Evolutionary conservation across 352 stramenopile species (phyloP).

Genomic region (Thalassiosira livingstoniorum): DNA sequence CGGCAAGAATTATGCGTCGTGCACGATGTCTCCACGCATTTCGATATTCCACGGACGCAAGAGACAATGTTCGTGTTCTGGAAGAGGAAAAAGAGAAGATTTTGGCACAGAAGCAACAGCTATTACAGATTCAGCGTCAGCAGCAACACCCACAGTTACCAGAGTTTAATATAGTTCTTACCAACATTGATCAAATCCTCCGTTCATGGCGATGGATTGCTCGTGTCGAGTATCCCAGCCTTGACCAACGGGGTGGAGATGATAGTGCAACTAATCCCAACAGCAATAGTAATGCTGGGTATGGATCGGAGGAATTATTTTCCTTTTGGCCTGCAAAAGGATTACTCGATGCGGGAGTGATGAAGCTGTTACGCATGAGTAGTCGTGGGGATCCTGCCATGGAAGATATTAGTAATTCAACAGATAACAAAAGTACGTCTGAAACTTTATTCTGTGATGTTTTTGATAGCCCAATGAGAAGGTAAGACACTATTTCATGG

Average conservation of each 20-base stretch:
- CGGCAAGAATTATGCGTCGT: conserved; percentile 73
- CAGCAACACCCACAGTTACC: conserved; percentile 4
- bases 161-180: conserved; percentile 31
- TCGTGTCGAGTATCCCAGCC: conserved; percentile 67
- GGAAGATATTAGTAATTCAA: conserved; percentile 41
- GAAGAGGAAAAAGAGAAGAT: conserved; percentile 57
- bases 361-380: conserved; percentile 65
- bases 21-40: conserved; percentile 50
- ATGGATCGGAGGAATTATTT: conserved; percentile 19
- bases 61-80: conserved; percentile 74
- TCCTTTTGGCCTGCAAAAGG: conserved; percentile 57
- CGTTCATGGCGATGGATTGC: conserved; percentile 79
- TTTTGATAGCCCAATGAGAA: conserved; percentile 69
- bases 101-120: conserved; percentile 20
- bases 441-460: conserved; percentile 70
- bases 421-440: conserved; percentile 63
- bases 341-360: conserved; percentile 69
- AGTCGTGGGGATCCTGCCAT: conserved; percentile 48
- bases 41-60: conserved; percentile 71
- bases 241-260: conserved; percentile 44
- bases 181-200: conserved; percentile 59
- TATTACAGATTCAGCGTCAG: conserved; percentile 20
- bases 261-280: conserved; percentile 26
- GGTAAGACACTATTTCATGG: conserved; percentile 29
- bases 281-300: conserved; percentile 21